A percentile compares a stretch with the other conserved stretches of the same genome.
phyloP scores from a whole-genome alignment of 768 basidiomycete genomes.

The Cystofilobasidium macerans region DNA sequence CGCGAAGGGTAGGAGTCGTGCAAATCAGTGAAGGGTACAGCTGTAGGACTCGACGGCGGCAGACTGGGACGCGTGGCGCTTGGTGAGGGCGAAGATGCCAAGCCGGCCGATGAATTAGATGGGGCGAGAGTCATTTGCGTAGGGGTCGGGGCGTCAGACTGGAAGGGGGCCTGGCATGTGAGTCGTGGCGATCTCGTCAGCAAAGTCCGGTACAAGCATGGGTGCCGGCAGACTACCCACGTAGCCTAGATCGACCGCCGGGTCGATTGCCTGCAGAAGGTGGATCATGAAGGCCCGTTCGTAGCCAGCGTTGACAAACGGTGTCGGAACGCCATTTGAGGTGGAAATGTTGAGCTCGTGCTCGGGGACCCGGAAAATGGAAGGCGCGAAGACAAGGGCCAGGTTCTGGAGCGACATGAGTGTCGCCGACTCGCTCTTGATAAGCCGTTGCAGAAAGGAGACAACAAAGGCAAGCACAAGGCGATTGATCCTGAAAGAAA shows the following conservation, averaged over 20 bases:
- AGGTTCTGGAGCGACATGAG: slow-evolving; percentile 21
- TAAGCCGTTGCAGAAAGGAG: slow-evolving; percentile 61
- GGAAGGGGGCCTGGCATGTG: not conserved
- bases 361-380: slow-evolving; percentile 14
- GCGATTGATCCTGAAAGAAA: slow-evolving; percentile 47
- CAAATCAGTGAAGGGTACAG: no score
- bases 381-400: slow-evolving; percentile 20
- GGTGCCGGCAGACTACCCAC: not conserved
- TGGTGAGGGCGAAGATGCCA: no score
- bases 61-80: no score
- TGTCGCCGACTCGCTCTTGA: slow-evolving; percentile 1
- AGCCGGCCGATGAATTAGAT: no score
- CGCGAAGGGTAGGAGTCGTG: no score
- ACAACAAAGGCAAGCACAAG: slow-evolving; percentile 77
- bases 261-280: slow-evolving; percentile 7
- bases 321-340: not conserved
- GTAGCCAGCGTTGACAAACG: slow-evolving; percentile 14
- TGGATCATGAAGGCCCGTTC: slow-evolving; percentile 3
- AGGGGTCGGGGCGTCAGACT: not conserved
- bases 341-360: not conserved
- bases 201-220: no score
- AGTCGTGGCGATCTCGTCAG: no score
- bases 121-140: no score
- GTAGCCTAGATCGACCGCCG: not conserved
- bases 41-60: no score